Evolutionary conservation across 495 filamentous ascomycete species (phyloP), one percentile per base, ranked within the genome.

Genomic region (Rhypophila decipiens): DNA sequence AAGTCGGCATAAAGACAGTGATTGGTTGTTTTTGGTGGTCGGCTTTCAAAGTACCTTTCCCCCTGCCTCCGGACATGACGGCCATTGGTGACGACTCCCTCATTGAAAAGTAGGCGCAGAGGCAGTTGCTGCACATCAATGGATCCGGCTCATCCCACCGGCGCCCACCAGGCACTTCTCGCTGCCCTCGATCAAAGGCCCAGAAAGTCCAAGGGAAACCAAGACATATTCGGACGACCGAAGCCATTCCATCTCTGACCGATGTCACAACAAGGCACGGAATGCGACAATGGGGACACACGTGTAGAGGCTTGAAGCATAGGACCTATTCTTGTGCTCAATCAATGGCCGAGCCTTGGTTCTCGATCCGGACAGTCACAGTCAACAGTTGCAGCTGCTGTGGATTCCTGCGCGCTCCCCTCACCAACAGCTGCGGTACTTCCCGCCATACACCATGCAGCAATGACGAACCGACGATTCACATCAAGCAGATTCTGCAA

Each of bases 371-470:
- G 7, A 31, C 7, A 31, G 27, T 31, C 7, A 13, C 13, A 7
- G 27, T 31, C 27, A 7, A 13, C 27, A 31, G 27, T 31, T 13
- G 27, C 27, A 13, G 27, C 27, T 31, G 27, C 27, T 7, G 27
- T 31, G 27, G n/a, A n/a, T n/a, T 31, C 27, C 27, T 31, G 7
- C 13, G 27, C 27, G 27, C 27, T 31, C 7, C 27, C 7, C 12
- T 50, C 42, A 18, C 20, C n/a, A n/a, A 20, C 21, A 34, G 29
- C 38, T 39, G 49, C 49, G 24, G 42, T 46, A 36, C 36, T 18
- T 33, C 20, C 42, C 17, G 12, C 17, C 5, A 5, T 17, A 33
- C 35, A 15, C 36, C 39, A 42, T 42, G 39, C 20, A 23, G 22
- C 39, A 12, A 42, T 42, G 39, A 42, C 39, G 39, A 19, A 21